These are phyloP conservation scores for Escallonia rubra DNA, from an alignment of 129 eudicot genomes.

Conservation along the genomic window DNA sequence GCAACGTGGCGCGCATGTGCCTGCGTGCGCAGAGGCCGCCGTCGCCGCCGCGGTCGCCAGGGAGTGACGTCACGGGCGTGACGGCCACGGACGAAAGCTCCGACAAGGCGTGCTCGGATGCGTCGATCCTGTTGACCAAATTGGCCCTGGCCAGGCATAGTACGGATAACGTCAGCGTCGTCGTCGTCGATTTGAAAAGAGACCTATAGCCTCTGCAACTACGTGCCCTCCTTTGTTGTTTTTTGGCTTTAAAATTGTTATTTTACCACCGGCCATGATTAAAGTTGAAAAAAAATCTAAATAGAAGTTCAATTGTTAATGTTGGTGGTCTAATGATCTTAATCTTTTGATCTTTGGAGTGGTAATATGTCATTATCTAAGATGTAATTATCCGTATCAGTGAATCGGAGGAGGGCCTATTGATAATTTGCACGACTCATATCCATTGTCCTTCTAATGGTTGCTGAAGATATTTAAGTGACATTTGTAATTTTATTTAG, in stretches of 20 bases:
- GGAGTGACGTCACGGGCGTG: conserved; percentile 22
- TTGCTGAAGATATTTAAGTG: too few relatives aligned
- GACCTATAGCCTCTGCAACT: conserved; percentile 1
- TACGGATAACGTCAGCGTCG: conserved; percentile 82
- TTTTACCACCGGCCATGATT: too few relatives aligned
- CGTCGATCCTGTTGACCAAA: conserved; percentile 83
- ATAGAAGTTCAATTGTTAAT: too few relatives aligned
- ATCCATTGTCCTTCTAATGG: too few relatives aligned
- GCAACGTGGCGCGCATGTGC: conserved; percentile 90
- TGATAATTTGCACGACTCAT: too few relatives aligned
- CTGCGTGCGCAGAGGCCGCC: conserved; percentile 37
- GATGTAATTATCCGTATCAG: too few relatives aligned
- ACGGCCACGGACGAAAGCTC: conserved; percentile 64
- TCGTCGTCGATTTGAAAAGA: conserved; percentile 74
- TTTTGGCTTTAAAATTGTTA: neutral
- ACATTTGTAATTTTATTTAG: too few relatives aligned
- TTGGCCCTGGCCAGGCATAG: conserved; percentile 88
- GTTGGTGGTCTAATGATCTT: too few relatives aligned
- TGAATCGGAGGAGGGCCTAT: too few relatives aligned
- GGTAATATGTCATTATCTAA: too few relatives aligned
- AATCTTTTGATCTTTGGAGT: too few relatives aligned
- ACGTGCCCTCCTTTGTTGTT: neutral
- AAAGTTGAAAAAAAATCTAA: too few relatives aligned
- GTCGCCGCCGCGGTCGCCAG: conserved; percentile 59
- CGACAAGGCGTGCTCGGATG: conserved; percentile 88